Evolutionary conservation across 1,284 basidiomycete genomes (phyloP), one percentile per base, ranked within the genome.

Genomic region (Ganoderma leucocontextum): DNA sequence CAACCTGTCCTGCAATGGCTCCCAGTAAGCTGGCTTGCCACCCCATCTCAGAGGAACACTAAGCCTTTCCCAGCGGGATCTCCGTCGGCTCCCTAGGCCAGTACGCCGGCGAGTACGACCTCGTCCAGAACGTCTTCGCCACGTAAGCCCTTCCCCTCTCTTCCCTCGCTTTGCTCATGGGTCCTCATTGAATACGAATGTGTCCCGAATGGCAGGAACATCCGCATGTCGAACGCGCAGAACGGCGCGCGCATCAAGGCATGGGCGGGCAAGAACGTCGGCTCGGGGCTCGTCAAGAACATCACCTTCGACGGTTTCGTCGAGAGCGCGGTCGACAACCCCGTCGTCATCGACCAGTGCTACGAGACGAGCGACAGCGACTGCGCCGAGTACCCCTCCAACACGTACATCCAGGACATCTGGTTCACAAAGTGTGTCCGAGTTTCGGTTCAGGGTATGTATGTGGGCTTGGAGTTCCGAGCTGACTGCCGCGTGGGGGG

Each of bases 231-330:
- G 29, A 85, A 86, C 67, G 83, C 84, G 4, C 78, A 85, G 64
- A 85, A 87, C 69, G 85, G 84, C 1, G 85, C 85, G 0, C 82
- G 84, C 42, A 87, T 87, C 79, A 87, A 87, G 75, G 82, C 83
- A 2, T 87, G 75, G 74, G 79, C 79, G 25, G 79, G 80, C 22
- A 68, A 74, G 41, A 68, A 70, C 52, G 79, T 79, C 47, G 80
- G 80, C 25, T 75, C 77, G 19, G 80, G 80, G 15, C 75, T 79
- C 65, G 80, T 81, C 35, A 76, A 78, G 73, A 84, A 84, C 67
- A 75, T 84, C 69, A 83, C 82, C 1, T 85, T 82, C 70, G 69
- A 77, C 15, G 75, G 80, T 63, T 83, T 84, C 73, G 65, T 76
- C 12, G 80, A 81, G 47, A 72, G 72, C 57, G 82, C 83, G 63